phyloP scores from a whole-genome alignment of 2,329 filamentous ascomycete genomes.

The Curvularia hawaiiensis region DNA sequence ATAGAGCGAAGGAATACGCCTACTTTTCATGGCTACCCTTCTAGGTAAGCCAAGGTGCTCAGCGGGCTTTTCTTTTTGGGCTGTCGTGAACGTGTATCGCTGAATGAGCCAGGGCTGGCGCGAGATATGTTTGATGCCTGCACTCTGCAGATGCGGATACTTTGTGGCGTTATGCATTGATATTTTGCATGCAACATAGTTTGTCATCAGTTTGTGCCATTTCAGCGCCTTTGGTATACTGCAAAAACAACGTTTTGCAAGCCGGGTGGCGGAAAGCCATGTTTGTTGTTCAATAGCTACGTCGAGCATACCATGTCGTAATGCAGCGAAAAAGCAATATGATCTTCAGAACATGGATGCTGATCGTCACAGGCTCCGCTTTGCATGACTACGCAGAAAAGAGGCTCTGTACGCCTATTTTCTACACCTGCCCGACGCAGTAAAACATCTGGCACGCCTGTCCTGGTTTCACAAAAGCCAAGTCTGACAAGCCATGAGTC shows the following conservation, averaged over 20 bases:
- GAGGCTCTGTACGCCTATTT: constrained; percentile 17
- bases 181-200: neutral
- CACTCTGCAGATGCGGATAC: neutral
- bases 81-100: neutral
- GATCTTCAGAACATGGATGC: neutral
- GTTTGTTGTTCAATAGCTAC: neutral
- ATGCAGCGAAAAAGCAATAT: neutral
- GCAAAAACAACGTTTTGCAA: neutral
- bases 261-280: neutral
- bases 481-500: constrained; percentile 14
- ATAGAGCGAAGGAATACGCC: constrained; percentile 16
- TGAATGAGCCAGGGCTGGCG: neutral
- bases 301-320: neutral
- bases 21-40: constrained; percentile 12
- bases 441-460: neutral
- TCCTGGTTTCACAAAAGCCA: constrained; percentile 1
- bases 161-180: neutral
- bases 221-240: neutral
- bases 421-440: constrained; percentile 15
- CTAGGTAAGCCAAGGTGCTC: constrained; percentile 3
- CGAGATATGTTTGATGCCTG: neutral
- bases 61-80: constrained; percentile 5
- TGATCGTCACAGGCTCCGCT: constrained; percentile 1
- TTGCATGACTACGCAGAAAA: constrained; percentile 3
- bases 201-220: neutral